phyloP scores from a whole-genome alignment of 78 protist species.

The Chrysochromulina parva region DNA sequence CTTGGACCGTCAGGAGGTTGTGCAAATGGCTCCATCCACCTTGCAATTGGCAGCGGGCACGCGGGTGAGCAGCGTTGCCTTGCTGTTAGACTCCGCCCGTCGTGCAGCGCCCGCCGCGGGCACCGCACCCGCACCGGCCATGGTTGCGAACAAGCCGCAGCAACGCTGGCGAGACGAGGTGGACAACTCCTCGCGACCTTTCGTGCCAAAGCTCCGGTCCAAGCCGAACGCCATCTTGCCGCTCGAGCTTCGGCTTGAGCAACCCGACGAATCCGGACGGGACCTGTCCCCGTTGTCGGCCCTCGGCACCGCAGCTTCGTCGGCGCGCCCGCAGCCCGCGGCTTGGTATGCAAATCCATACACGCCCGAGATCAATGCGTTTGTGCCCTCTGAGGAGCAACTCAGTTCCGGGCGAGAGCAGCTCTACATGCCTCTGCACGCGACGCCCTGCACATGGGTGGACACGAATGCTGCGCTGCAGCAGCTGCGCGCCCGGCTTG shows the following conservation, averaged over 20 bases:
- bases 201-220: slow-evolving; percentile 65
- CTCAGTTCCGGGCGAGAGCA: not conserved
- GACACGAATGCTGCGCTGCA: slow-evolving; percentile 59
- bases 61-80: too few relatives aligned
- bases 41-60: not conserved
- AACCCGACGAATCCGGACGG: too few relatives aligned
- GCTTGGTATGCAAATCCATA: slow-evolving; percentile 59
- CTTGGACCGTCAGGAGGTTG: not conserved
- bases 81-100: not conserved
- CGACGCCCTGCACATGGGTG: slow-evolving; percentile 64
- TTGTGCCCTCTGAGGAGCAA: not conserved
- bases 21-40: not conserved
- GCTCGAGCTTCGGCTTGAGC: slow-evolving; percentile 24
- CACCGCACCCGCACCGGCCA: not conserved
- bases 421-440: slow-evolving; percentile 41
- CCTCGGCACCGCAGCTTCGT: not conserved
- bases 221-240: slow-evolving; percentile 69
- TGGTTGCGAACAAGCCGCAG: not conserved
- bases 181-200: slow-evolving; percentile 72
- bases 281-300: too few relatives aligned
- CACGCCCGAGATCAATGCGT: slow-evolving; percentile 50
- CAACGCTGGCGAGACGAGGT: not conserved
- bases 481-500: slow-evolving; percentile 28
- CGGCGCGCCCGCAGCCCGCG: not conserved
- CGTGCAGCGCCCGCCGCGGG: not conserved